phyloP scores from a whole-genome alignment of 2,329 filamentous ascomycete species.

The Aspergillus sp. region DNA sequence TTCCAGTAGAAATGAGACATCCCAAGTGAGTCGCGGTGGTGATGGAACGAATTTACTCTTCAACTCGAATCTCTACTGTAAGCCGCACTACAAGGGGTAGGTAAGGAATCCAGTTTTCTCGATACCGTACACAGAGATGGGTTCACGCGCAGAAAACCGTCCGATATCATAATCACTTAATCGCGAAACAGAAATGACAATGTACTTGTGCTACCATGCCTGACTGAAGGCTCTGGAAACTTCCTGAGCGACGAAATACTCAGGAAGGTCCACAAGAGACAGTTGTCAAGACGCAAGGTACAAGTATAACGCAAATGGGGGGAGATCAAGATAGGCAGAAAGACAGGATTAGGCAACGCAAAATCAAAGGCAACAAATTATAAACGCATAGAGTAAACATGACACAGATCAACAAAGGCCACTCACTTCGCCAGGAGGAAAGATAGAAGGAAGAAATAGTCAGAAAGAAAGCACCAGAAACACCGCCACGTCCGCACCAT shows the following conservation, averaged over 20 bases:
- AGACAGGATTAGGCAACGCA: slow-evolving; percentile 16
- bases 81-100: background rate
- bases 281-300: background rate
- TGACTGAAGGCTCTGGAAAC: no score
- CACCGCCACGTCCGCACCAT: slow-evolving; percentile 35
- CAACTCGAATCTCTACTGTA: no score
- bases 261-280: no score
- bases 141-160: slow-evolving; percentile 14
- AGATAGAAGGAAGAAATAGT: slow-evolving; percentile 11
- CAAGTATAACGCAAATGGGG: background rate
- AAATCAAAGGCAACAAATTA: slow-evolving; percentile 24
- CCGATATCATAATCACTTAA: slow-evolving; percentile 19
- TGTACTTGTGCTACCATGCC: no score
- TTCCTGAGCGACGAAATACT: no score
- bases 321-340: slow-evolving; percentile 15
- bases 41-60: no score
- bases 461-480: slow-evolving; percentile 33
- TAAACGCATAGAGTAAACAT: slow-evolving; percentile 17
- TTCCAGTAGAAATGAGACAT: no score
- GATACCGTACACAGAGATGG: slow-evolving; percentile 26
- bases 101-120: slow-evolving; percentile 24
- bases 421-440: slow-evolving; percentile 33
- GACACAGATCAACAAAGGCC: slow-evolving; percentile 18
- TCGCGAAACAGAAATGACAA: slow-evolving; percentile 7
- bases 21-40: no score